A percentile compares a stretch with the other conserved stretches of the same genome.
phyloP scores from a whole-genome alignment of 2,329 filamentous ascomycete species.

The Lomentospora prolificans region DNA sequence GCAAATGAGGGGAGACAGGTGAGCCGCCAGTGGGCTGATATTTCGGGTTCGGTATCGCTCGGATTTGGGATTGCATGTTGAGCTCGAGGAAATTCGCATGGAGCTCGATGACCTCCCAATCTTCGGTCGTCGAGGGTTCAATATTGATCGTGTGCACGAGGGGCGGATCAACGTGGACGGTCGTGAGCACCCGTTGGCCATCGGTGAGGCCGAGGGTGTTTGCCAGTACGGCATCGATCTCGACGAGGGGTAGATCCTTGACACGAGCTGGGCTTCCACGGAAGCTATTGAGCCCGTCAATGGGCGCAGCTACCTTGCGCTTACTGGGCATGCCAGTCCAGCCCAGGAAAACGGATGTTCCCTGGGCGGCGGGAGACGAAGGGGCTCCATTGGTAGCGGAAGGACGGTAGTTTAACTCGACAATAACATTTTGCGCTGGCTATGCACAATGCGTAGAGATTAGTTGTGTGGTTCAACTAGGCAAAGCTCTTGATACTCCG shows the following conservation, averaged over 20 bases:
- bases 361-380: constrained; percentile 37
- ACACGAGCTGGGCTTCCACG: constrained; percentile 51
- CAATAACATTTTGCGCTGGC: constrained; percentile 91
- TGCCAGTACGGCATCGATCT: constrained; percentile 80
- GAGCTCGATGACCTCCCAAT: constrained; percentile 98
- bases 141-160: constrained; percentile 92
- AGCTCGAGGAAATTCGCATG: constrained; percentile 93
- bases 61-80: constrained; percentile 86
- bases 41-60: constrained; percentile 79
- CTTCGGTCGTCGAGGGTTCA: constrained; percentile 85
- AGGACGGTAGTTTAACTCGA: constrained; percentile 71
- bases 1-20: constrained; percentile 55
- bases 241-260: constrained; percentile 67
- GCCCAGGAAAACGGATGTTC: constrained; percentile 73
- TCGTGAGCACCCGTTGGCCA: constrained; percentile 64
- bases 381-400: constrained; percentile 26
- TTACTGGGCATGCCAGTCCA: constrained; percentile 99
- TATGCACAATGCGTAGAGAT: constrained; percentile 26
- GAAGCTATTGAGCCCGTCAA: constrained; percentile 54
- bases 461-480: not conserved
- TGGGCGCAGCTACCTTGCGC: constrained; percentile 62
- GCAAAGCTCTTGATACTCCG: not conserved
- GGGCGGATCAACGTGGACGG: constrained; percentile 80
- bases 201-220: constrained; percentile 66
- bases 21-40: constrained; percentile 44